A percentile compares a stretch with the other conserved stretches of the same genome.
These are phyloP conservation scores for Phytophthora vignae DNA, from an alignment of 352 stramenopile genomes.

Conservation along the genomic window DNA sequence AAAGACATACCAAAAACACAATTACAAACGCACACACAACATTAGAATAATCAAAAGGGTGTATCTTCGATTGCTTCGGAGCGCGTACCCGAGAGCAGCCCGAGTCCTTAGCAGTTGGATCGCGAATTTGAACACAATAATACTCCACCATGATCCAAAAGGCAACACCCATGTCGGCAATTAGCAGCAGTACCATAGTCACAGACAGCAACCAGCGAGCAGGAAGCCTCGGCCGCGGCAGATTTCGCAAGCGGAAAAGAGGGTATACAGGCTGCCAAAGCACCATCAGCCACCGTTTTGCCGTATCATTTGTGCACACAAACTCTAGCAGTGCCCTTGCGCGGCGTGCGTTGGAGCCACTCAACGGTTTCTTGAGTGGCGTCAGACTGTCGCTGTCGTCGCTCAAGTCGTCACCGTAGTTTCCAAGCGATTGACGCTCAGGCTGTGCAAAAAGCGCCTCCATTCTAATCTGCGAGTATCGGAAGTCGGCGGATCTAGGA, in stretches of 20 bases:
- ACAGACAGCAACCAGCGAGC: slow-evolving; percentile 54
- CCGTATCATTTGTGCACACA: slow-evolving; percentile 41
- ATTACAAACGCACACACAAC: neutral
- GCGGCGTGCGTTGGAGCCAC: slow-evolving; percentile 14
- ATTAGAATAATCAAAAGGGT: slow-evolving; percentile 6
- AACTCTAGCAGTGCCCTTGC: slow-evolving; percentile 34
- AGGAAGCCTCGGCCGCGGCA: slow-evolving; percentile 33
- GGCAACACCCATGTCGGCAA: slow-evolving; percentile 65
- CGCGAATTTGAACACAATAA: slow-evolving; percentile 88
- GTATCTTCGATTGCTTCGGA: neutral
- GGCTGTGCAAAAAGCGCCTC: slow-evolving; percentile 73
- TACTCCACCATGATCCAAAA: slow-evolving; percentile 88
- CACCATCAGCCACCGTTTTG: slow-evolving; percentile 32
- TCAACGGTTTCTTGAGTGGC: slow-evolving; percentile 31
- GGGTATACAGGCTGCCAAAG: slow-evolving; percentile 62
- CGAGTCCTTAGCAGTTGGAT: slow-evolving; percentile 73
- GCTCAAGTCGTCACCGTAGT: slow-evolving; percentile 28
- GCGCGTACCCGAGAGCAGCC: slow-evolving; percentile 78
- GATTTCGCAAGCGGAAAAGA: slow-evolving; percentile 71
- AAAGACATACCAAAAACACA: slow-evolving; percentile 6
- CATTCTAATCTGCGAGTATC: slow-evolving; percentile 81
- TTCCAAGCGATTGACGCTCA: slow-evolving; percentile 21
- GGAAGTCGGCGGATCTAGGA: slow-evolving; percentile 66
- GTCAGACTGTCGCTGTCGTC: slow-evolving; percentile 33
- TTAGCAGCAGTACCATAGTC: slow-evolving; percentile 67